These are phyloP conservation scores for Sphagnum tenellum DNA, from an alignment of 225 moss, liverwort and hornwort genomes.

Conservation along the genomic window DNA sequence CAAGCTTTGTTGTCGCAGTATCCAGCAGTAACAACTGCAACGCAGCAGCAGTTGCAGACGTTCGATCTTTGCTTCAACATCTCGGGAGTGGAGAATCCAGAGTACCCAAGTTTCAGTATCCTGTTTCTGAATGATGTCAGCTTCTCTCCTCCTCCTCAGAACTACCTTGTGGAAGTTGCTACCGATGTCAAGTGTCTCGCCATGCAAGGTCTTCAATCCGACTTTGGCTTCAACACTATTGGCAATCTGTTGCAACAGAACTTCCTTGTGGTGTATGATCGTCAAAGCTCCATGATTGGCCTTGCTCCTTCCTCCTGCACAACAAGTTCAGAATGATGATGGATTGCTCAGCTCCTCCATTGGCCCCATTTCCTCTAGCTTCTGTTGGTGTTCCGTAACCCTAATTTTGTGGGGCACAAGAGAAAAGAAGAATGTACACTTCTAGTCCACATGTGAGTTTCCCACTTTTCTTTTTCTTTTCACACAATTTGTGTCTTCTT, in stretches of 20 bases:
- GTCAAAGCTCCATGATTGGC: constrained; percentile 7
- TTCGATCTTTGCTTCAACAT: constrained; percentile 23
- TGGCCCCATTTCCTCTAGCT: too few species aligned
- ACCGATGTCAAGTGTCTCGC: constrained; percentile 18
- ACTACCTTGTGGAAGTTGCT: constrained; percentile 13
- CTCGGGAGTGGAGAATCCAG: not conserved
- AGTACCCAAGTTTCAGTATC: constrained; percentile 15
- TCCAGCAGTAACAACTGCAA: not conserved
- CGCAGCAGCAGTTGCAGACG: not conserved
- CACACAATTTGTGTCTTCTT: too few species aligned
- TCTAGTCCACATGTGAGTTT: too few species aligned
- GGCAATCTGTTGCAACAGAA: constrained; percentile 34
- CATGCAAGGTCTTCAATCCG: constrained; percentile 7
- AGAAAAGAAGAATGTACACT: too few species aligned
- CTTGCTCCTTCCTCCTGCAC: constrained; percentile 12
- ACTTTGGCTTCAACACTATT: constrained; percentile 14
- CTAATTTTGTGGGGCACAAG: too few species aligned
- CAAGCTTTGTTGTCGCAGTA: not conserved
- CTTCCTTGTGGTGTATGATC: constrained; percentile 22
- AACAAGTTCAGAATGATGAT: too few species aligned
- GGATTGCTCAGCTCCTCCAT: too few species aligned
- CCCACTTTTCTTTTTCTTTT: too few species aligned
- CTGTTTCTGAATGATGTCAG: constrained; percentile 14
- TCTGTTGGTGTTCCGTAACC: too few species aligned
- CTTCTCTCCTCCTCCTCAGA: constrained; percentile 16